phyloP scores from a whole-genome alignment of 768 basidiomycete species.

The Galerina sulciceps region DNA sequence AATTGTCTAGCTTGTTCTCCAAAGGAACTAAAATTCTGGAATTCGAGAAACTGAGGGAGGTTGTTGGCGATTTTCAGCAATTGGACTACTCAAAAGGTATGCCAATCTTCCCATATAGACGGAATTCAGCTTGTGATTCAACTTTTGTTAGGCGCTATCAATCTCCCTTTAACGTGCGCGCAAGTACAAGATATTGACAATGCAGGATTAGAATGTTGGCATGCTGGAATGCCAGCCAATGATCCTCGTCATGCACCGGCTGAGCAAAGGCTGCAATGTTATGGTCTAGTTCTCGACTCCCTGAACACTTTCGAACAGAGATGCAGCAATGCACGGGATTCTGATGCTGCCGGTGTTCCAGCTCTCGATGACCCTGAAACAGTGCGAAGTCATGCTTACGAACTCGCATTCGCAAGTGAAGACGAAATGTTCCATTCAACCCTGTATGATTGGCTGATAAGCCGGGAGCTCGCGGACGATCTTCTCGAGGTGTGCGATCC shows the following conservation, averaged over 20 bases:
- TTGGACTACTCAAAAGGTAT: constrained; percentile 82
- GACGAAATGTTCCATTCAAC: constrained; percentile 95
- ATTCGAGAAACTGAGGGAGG: constrained; percentile 82
- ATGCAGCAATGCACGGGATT: constrained; percentile 33
- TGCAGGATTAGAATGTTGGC: constrained; percentile 78
- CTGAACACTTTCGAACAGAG: constrained; percentile 80
- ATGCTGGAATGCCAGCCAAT: constrained; percentile 55
- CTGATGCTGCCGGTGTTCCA: constrained; percentile 26
- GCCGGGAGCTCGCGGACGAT: constrained; percentile 80
- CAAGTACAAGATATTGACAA: constrained; percentile 76
- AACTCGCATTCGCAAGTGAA: constrained; percentile 79
- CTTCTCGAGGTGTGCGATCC: constrained; percentile 76
- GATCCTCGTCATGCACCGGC: constrained; percentile 64
- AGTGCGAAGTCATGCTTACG: constrained; percentile 84
- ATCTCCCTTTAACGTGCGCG: constrained; percentile 85
- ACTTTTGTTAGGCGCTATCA: constrained; percentile 68
- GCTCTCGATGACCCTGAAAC: constrained; percentile 61
- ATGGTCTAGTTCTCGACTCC: constrained; percentile 83
- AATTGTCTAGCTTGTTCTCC: constrained; percentile 69
- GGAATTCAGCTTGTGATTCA: background rate
- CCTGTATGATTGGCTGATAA: constrained; percentile 93
- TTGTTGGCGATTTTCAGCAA: constrained; percentile 88
- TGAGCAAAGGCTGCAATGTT: constrained; percentile 72
- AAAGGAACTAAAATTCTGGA: constrained; percentile 88
- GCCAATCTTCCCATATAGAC: background rate